These are phyloP conservation scores for Globisporangium uncinulatum DNA, from an alignment of 352 stramenopile genomes.

Conservation along the genomic window DNA sequence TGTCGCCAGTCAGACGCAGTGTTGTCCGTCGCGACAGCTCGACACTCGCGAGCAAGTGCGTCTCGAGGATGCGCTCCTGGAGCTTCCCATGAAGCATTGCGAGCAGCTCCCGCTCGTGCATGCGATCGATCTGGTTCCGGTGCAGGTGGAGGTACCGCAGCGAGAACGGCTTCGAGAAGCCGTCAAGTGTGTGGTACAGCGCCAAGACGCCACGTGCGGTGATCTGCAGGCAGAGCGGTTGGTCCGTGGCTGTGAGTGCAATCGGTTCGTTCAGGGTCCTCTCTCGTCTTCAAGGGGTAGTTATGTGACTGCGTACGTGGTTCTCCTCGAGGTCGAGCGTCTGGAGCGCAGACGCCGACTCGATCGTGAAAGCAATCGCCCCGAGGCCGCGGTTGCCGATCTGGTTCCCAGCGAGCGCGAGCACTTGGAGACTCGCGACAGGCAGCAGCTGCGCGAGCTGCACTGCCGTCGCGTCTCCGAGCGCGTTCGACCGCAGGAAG, in stretches of 20 bases:
- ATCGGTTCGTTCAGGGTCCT: too few species aligned
- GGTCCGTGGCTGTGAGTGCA: too few species aligned
- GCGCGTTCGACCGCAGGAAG: conserved; percentile 37
- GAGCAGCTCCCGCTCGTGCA: conserved; percentile 1
- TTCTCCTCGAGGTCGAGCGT: conserved; percentile 50
- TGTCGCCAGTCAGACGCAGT: conserved; percentile 21
- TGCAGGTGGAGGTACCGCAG: conserved; percentile 34
- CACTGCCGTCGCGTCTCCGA: conserved; percentile 23
- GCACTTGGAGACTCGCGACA: conserved; percentile 18
- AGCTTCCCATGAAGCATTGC: conserved; percentile 25
- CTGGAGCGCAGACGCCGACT: conserved; percentile 25
- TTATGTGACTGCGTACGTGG: too few species aligned
- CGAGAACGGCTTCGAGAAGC: conserved; percentile 20
- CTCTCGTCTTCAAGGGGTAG: too few species aligned
- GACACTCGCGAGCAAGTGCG: conserved; percentile 11
- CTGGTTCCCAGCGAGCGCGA: conserved; percentile 39
- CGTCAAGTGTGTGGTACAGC: conserved; percentile 33
- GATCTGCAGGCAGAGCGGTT: too few species aligned
- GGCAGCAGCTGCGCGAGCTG: conserved; percentile 17
- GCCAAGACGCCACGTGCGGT: conserved; percentile 19
- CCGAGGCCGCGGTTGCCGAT: conserved; percentile 33
- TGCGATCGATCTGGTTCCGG: conserved; percentile 15
- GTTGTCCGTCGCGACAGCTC: too few species aligned
- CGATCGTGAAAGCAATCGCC: conserved; percentile 39
- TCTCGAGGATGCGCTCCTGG: conserved; percentile 42